Conservation (phyloP, 1,284 basidiomycete genomes). For the Ustilago lituana region DNA sequence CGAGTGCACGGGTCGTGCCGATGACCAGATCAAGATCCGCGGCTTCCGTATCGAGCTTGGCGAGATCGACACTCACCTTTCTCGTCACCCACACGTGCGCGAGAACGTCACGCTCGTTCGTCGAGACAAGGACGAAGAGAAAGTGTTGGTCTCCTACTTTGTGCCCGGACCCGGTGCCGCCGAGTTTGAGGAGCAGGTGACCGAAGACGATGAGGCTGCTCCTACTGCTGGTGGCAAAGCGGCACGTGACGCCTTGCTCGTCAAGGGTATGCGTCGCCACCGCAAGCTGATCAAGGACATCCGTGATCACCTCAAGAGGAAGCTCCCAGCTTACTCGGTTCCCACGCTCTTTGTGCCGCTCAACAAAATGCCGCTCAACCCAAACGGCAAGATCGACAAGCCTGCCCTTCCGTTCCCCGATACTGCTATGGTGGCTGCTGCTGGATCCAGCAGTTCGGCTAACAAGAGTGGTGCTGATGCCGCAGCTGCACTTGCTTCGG, state of each 20-base stretch:
- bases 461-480: constrained; percentile 20
- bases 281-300: constrained; percentile 85
- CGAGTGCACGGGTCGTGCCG: constrained; percentile 95
- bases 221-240: constrained; percentile 35
- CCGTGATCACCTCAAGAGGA: constrained; percentile 94
- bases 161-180: constrained; percentile 83
- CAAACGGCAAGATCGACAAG: constrained; percentile 99
- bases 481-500: constrained; percentile 50
- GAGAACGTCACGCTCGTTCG: constrained; percentile 98
- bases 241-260: constrained; percentile 47
- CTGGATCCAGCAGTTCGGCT: constrained; percentile 16
- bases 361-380: constrained; percentile 94
- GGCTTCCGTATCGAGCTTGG: constrained; percentile 99
- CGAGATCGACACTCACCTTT: constrained; percentile 96
- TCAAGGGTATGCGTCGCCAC: constrained; percentile 63
- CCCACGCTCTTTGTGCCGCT: constrained; percentile 79
- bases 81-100: constrained; percentile 88
- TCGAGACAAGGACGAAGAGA: constrained; percentile 99
- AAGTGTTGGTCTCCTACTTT: constrained; percentile 97
- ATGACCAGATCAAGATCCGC: constrained; percentile 99
- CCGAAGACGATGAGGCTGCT: constrained; percentile 68
- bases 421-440: constrained; percentile 76
- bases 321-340: constrained; percentile 77
- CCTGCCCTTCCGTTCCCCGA: constrained; percentile 98
- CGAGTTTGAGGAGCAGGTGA: constrained; percentile 76